These are phyloP conservation scores for Auricularia heimuer DNA, from an alignment of 768 basidiomycete species.

Conservation along the genomic window DNA sequence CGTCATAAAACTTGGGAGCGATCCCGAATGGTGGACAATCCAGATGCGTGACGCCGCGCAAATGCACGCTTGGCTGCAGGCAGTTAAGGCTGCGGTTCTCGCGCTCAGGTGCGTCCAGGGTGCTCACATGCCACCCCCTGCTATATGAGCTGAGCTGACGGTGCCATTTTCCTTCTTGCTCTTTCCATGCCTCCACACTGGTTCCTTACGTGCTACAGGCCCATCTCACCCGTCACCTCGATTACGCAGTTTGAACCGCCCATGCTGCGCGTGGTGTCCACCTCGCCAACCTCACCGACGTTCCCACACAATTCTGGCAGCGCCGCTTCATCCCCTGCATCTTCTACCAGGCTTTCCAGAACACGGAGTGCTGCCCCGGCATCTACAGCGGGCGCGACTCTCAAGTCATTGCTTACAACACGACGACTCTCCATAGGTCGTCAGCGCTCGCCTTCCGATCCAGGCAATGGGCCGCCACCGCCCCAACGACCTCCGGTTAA, in stretches of 20 bases:
- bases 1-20: not conserved
- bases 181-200: not conserved
- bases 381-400: not conserved
- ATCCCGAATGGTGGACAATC: not conserved
- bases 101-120: not conserved
- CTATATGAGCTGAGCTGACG: no score
- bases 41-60: conserved; percentile 2
- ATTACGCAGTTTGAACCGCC: not conserved
- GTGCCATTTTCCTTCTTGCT: no score
- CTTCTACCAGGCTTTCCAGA: not conserved
- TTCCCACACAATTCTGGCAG: not conserved
- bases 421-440: not conserved
- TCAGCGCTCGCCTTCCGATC: not conserved
- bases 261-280: not conserved
- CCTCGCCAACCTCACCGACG: not conserved
- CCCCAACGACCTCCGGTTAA: not conserved
- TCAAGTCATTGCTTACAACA: not conserved
- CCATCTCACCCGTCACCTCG: not conserved
- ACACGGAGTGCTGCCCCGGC: not conserved
- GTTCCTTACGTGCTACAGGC: not conserved
- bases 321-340: not conserved
- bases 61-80: conserved; percentile 1
- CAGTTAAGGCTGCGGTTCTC: not conserved
- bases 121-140: no score
- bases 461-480: not conserved